phyloP scores from a whole-genome alignment of 805 yeast genomes.

The Clavispora asparagi region DNA sequence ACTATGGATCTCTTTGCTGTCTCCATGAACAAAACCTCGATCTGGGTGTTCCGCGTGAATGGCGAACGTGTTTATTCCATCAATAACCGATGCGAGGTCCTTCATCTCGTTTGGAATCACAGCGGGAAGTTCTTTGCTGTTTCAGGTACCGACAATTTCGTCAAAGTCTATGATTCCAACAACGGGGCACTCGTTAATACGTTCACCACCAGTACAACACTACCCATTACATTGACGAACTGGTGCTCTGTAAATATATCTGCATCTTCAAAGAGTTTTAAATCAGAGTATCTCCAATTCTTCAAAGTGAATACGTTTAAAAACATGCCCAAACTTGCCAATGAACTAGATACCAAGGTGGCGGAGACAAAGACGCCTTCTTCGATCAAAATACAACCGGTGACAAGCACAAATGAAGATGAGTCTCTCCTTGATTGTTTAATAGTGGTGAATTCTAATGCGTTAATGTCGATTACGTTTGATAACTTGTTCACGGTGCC shows the following conservation, averaged over 20 bases:
- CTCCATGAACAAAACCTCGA: constrained; percentile 44
- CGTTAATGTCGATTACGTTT: constrained; percentile 23
- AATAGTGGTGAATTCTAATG: constrained; percentile 19
- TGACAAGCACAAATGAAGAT: constrained; percentile 8
- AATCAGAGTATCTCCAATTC: constrained; percentile 15
- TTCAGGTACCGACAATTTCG: constrained; percentile 38
- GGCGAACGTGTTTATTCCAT: constrained; percentile 51
- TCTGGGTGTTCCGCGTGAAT: constrained; percentile 48
- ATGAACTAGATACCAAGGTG: constrained; percentile 3
- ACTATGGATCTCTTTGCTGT: constrained; percentile 49
- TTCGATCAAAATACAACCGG: background rate
- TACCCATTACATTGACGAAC: constrained; percentile 13
- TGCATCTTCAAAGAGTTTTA: background rate
- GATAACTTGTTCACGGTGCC: constrained; percentile 26
- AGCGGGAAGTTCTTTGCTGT: constrained; percentile 40
- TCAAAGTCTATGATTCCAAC: constrained; percentile 42
- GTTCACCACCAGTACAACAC: constrained; percentile 13
- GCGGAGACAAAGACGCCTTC: constrained; percentile 4
- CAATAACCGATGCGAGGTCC: constrained; percentile 28
- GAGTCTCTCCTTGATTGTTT: constrained; percentile 19
- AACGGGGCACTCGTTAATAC: constrained; percentile 37
- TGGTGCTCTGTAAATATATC: constrained; percentile 11
- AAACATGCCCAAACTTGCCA: constrained; percentile 32
- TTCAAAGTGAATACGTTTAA: constrained; percentile 24
- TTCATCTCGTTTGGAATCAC: constrained; percentile 26